Percentiles rank a stretch among this genome's conserved stretches.
These are phyloP conservation scores for Diaporthe destruens DNA, from an alignment of 2,329 filamentous ascomycete species.

Conservation along the genomic window DNA sequence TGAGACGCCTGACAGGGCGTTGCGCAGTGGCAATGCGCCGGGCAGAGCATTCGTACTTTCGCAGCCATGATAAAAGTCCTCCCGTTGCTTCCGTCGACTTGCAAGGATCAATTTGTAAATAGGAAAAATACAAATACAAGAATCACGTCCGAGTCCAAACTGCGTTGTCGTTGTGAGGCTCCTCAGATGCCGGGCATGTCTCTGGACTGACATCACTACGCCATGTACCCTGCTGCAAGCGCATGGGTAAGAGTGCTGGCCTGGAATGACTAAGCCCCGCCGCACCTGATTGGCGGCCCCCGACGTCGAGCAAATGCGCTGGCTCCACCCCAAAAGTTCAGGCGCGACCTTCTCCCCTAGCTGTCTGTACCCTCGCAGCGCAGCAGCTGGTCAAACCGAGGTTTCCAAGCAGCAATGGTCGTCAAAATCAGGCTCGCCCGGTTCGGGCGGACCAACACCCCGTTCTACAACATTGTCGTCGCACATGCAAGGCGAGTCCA, in stretches of 20 bases:
- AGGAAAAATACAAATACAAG: background rate
- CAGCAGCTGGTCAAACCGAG: background rate
- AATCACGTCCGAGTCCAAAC: background rate
- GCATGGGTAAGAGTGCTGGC: background rate
- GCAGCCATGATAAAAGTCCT: conserved; percentile 48
- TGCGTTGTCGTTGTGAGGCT: conserved; percentile 16
- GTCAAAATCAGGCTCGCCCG: conserved; percentile 93
- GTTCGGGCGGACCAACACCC: conserved; percentile 88
- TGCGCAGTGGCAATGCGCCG: too few relatives aligned
- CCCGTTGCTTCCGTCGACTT: background rate
- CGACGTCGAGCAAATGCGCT: conserved; percentile 14
- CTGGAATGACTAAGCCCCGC: conserved; percentile 25
- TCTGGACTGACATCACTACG: conserved; percentile 25
- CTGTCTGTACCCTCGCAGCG: conserved; percentile 6
- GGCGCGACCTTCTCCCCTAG: conserved; percentile 15
- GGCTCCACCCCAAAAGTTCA: conserved; percentile 35
- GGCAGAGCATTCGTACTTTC: conserved; percentile 45
- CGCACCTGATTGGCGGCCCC: conserved; percentile 14
- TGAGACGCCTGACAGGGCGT: conserved; percentile 10
- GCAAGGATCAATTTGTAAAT: background rate
- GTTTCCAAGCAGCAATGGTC: conserved; percentile 72
- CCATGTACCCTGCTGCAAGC: background rate
- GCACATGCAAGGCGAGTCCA: conserved; percentile 82
- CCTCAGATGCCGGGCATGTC: background rate
- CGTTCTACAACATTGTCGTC: conserved; percentile 98